phyloP scores from a whole-genome alignment of 2,329 filamentous ascomycete species.

The Lithohypha guttulata region DNA sequence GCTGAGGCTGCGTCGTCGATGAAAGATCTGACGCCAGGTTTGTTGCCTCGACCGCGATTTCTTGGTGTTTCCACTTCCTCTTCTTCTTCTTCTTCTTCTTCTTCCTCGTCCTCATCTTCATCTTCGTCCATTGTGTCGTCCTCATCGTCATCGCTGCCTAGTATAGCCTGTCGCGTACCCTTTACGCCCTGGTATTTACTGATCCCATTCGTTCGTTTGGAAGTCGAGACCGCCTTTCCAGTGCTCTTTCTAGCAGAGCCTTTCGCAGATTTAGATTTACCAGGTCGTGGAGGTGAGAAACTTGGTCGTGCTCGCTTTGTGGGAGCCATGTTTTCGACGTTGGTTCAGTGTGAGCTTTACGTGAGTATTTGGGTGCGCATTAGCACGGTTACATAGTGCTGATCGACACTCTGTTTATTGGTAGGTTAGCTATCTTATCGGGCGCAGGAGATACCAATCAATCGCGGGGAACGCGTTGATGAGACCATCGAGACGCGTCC shows the following conservation, averaged over 20 bases:
- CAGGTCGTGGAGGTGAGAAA: slow-evolving; percentile 35
- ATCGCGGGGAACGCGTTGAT: too few relatives aligned
- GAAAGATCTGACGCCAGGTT: slow-evolving; percentile 1
- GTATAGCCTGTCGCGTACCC: not conserved
- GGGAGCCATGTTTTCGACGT: slow-evolving; percentile 19
- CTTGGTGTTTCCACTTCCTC: not conserved
- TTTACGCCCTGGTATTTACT: not conserved
- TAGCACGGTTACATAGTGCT: not conserved
- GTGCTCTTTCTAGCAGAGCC: not conserved
- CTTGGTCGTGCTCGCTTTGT: slow-evolving; percentile 31
- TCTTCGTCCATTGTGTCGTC: slow-evolving; percentile 5
- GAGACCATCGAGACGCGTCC: too few relatives aligned
- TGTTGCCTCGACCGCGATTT: not conserved
- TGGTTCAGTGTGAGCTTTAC: not conserved
- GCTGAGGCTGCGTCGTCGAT: slow-evolving; percentile 8
- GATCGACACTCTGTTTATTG: not conserved
- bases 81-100: slow-evolving; percentile 2
- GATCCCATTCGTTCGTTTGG: too few relatives aligned
- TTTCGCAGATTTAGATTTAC: slow-evolving; percentile 18
- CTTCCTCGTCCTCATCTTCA: not conserved
- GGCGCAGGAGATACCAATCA: too few relatives aligned
- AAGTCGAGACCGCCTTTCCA: too few relatives aligned
- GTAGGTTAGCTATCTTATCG: too few relatives aligned
- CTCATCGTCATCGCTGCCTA: slow-evolving; percentile 1
- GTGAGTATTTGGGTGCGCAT: not conserved